These are phyloP conservation scores for Cytospora schulzeri DNA, from an alignment of 2,329 filamentous ascomycete species.

Conservation along the genomic window DNA sequence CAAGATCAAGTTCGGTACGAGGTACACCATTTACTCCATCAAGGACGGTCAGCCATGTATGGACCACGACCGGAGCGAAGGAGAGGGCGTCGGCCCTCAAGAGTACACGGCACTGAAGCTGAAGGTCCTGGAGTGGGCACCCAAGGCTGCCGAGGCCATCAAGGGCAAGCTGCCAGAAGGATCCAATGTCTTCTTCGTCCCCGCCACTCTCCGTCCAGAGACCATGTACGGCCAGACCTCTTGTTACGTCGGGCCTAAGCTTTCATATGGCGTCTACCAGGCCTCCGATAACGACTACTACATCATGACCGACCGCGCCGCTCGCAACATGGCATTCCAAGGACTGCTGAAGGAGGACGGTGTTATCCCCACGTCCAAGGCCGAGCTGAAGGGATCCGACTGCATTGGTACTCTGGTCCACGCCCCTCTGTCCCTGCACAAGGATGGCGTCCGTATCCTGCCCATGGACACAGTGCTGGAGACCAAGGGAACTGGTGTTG, in stretches of 20 bases:
- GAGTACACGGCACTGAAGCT: constrained; percentile 94
- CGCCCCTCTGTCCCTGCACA: constrained; percentile 86
- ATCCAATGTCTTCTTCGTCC: constrained; percentile 84
- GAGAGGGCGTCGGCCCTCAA: constrained; percentile 39
- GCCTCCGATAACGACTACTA: constrained; percentile 78
- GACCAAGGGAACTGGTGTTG: constrained; percentile 94
- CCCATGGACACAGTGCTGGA: constrained; percentile 94
- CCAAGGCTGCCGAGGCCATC: constrained; percentile 70
- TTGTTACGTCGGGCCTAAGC: constrained; percentile 90
- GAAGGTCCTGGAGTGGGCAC: constrained; percentile 86
- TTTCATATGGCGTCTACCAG: constrained; percentile 88
- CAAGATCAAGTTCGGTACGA: constrained; percentile 88
- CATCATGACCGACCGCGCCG: constrained; percentile 77
- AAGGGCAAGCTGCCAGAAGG: constrained; percentile 76
- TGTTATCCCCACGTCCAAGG: constrained; percentile 67
- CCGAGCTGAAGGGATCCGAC: constrained; percentile 74
- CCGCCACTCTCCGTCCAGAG: constrained; percentile 90
- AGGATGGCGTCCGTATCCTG: constrained; percentile 80
- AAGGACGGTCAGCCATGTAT: constrained; percentile 78
- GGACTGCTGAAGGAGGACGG: constrained; percentile 79
- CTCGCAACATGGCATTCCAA: constrained; percentile 95
- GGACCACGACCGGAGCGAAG: constrained; percentile 51
- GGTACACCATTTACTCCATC: constrained; percentile 87
- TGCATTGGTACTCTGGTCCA: constrained; percentile 87
- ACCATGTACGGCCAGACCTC: constrained; percentile 99